Base-by-base conservation (phyloP, 495 filamentous ascomycete species). In the Aspergillus conjunctus region DNA sequence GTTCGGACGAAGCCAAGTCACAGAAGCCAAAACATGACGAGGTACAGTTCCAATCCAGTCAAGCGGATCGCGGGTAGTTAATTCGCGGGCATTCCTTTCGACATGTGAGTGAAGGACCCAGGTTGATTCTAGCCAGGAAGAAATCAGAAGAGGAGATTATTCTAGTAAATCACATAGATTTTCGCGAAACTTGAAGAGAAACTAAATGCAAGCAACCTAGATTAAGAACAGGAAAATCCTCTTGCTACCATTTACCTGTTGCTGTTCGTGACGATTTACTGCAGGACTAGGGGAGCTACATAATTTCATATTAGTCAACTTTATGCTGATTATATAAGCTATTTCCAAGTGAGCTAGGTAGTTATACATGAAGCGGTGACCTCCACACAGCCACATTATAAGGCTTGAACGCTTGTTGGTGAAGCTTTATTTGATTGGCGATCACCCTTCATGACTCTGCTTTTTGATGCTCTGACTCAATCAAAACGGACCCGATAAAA, bases 1-100 rank as follows among this genome's bases (percentile, higher is more conserved):
- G 62, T 59, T 26, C 53, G 61, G 64, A 56, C 32, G 48, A 70
- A 62, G 69, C 68, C 64, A 72, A 67, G 61, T 70, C 58, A 66
- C 53, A 44, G 20, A 60, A 62, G 63, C 63, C 59, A 66, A 51
- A 65, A 62, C 60, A 63, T 68, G 59, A 26, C 26, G 26, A 2
- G 26, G 26, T 26, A 26, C 26, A 26, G 62, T 65, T 53, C 62
- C 60, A 48, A 43, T 51, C 44, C 45, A n/a, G 34, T 63, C 45
- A 53, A 49, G 62, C 56, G 57, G 54, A 69, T 64, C 51, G 58
- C 39, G 31, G 56, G 54, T 20, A 34, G 45, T 31, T 53, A 7
- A 48, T 21, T 48, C 17, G 37, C 26, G 34, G 32, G 33, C 56
- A 58, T 58, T 48, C 43, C 56, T 34, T 49, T 39, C 32, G n/a